Conservation (phyloP, 2,329 filamentous ascomycete species). For the Davidsoniella eucalypti region DNA sequence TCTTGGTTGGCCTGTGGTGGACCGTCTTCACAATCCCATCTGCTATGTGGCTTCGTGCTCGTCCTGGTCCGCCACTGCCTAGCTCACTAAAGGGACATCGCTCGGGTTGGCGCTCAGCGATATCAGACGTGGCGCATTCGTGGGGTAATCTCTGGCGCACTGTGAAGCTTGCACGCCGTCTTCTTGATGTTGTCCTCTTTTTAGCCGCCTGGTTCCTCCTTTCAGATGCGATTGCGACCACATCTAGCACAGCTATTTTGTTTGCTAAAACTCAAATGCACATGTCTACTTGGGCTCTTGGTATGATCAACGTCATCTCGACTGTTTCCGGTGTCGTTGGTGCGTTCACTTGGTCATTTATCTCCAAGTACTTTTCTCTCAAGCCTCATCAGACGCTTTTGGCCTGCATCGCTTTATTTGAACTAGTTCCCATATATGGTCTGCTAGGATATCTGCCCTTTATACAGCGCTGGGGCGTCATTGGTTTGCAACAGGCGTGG, state of each 20-base stretch:
- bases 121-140: slow-evolving; percentile 62
- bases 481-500: slow-evolving; percentile 85
- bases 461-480: slow-evolving; percentile 53
- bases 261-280: slow-evolving; percentile 87
- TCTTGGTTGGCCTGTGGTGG: slow-evolving; percentile 86
- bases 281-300: slow-evolving; percentile 77
- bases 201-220: slow-evolving; percentile 86
- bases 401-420: slow-evolving; percentile 78
- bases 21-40: slow-evolving; percentile 77
- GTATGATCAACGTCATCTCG: slow-evolving; percentile 84
- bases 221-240: slow-evolving; percentile 85
- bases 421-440: slow-evolving; percentile 83
- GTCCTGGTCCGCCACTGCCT: slow-evolving; percentile 70
- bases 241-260: slow-evolving; percentile 82
- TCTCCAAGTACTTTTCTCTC: slow-evolving; percentile 54
- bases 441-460: slow-evolving; percentile 75
- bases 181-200: slow-evolving; percentile 62
- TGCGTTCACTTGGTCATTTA: slow-evolving; percentile 73
- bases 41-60: slow-evolving; percentile 69
- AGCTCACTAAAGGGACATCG: slow-evolving; percentile 19
- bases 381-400: slow-evolving; percentile 77
- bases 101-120: slow-evolving; percentile 15
- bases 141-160: slow-evolving; percentile 81
- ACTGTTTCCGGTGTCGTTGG: slow-evolving; percentile 72
- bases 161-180: slow-evolving; percentile 51